A percentile compares a stretch with the other conserved stretches of the same genome.
These are phyloP conservation scores for Xanthoconium stramineum DNA, from an alignment of 768 basidiomycete genomes.

Conservation along the genomic window DNA sequence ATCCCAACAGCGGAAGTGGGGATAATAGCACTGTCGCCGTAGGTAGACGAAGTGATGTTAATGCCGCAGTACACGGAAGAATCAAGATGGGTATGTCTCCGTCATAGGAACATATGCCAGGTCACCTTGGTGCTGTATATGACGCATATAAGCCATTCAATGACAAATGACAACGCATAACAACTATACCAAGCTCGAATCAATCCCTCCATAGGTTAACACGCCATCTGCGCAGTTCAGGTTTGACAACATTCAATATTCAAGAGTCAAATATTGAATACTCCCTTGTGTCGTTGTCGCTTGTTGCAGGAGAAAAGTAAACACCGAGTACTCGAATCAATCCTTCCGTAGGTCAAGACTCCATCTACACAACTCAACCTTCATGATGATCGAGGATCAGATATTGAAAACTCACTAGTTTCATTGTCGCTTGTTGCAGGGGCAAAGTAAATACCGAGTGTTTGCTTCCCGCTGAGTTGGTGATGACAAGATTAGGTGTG, in stretches of 20 bases:
- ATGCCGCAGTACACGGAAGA: constrained; percentile 28
- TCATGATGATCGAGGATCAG: neutral
- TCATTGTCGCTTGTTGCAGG: constrained; percentile 15
- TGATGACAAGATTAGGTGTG: neutral
- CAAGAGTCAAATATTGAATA: neutral
- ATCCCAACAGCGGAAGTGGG: constrained; percentile 22
- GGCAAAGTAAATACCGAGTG: constrained; percentile 13
- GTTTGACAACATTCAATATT: too few relatives aligned
- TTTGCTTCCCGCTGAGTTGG: neutral
- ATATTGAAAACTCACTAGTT: constrained; percentile 5
- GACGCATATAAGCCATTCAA: neutral
- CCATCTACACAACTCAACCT: constrained; percentile 20
- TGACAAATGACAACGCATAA: neutral
- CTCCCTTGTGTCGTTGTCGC: constrained; percentile 13
- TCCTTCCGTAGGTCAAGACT: constrained; percentile 26
- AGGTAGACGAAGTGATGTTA: constrained; percentile 19
- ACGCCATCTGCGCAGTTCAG: constrained; percentile 20
- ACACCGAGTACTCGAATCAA: constrained; percentile 19
- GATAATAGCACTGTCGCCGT: constrained; percentile 13
- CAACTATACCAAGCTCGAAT: constrained; percentile 13
- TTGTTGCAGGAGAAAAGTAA: constrained; percentile 21
- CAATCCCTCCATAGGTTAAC: constrained; percentile 27
- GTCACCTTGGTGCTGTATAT: constrained; percentile 16
- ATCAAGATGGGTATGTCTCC: constrained; percentile 20
- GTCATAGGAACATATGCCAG: constrained; percentile 27